Percentiles rank a stretch among this genome's conserved stretches.
Evolutionary conservation across 306 rosid genomes (phyloP).

Genomic region (Fagus sylvatica): DNA sequence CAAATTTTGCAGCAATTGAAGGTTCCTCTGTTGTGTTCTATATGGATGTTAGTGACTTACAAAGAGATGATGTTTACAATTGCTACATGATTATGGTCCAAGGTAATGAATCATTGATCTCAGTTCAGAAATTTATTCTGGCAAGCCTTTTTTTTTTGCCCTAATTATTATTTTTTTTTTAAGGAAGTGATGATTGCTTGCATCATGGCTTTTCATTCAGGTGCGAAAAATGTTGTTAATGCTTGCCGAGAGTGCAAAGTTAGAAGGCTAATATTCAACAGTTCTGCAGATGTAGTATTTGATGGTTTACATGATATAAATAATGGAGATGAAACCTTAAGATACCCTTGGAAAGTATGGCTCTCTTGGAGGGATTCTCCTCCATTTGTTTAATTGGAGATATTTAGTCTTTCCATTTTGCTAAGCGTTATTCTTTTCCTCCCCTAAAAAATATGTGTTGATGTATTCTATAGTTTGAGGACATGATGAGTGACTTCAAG

Average conservation of each 20-base stretch:
- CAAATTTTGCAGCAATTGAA: conserved; percentile 60
- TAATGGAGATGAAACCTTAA: conserved; percentile 53
- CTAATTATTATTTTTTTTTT: not conserved
- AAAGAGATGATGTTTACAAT: conserved; percentile 44
- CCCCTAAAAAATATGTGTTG: conserved; percentile 14
- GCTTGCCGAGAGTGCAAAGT: conserved; percentile 87
- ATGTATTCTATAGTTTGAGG: conserved; percentile 54
- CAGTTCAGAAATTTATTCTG: not conserved
- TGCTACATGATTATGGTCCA: conserved; percentile 67
- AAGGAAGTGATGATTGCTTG: conserved; percentile 22
- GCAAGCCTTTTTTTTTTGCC: conserved; percentile 1
- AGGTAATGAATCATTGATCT: conserved; percentile 44
- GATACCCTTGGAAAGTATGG: conserved; percentile 72
- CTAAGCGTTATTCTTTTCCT: conserved; percentile 15
- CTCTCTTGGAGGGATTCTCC: conserved; percentile 27
- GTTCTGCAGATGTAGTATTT: conserved; percentile 82
- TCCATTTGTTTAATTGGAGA: conserved; percentile 10
- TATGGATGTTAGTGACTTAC: conserved; percentile 51
- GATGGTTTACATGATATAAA: conserved; percentile 55
- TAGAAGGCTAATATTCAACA: conserved; percentile 69
- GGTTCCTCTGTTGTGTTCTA: conserved; percentile 83
- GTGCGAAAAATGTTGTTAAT: conserved; percentile 77
- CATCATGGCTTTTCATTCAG: conserved; percentile 43
- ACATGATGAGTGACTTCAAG: conserved; percentile 66
- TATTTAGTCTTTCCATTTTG: conserved; percentile 16